These are phyloP conservation scores for Cadophora gregata DNA, from an alignment of 2,329 filamentous ascomycete species.

Conservation along the genomic window DNA sequence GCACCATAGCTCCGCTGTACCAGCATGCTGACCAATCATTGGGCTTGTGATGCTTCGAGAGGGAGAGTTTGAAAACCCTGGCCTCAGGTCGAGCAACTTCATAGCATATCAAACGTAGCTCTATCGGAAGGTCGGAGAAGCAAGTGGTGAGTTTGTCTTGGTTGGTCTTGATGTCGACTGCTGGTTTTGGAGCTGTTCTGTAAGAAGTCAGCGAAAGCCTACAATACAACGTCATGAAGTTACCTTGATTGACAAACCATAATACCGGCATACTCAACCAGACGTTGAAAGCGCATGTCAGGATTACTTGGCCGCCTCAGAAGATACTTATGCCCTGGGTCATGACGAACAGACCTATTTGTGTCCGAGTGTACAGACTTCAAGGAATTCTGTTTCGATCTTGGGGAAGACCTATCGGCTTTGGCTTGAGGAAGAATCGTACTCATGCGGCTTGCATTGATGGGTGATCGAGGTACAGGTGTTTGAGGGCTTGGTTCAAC, in stretches of 20 bases:
- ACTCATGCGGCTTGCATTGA: no score
- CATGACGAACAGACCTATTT: no score
- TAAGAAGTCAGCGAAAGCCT: neutral
- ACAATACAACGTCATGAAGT: neutral
- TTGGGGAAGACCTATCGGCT: no score
- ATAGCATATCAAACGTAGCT: conserved; percentile 3
- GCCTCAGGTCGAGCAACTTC: conserved; percentile 13
- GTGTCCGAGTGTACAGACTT: no score
- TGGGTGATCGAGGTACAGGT: no score
- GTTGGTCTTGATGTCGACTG: neutral
- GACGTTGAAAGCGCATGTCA: no score
- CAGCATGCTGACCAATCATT: neutral
- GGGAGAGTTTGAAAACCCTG: conserved; percentile 15
- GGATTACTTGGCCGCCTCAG: no score
- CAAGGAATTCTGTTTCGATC: no score
- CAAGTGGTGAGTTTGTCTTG: neutral
- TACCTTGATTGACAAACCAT: neutral
- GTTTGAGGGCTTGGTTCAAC: no score
- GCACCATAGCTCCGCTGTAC: conserved; percentile 12
- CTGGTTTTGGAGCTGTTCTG: neutral
- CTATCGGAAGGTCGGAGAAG: neutral
- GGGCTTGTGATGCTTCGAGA: neutral
- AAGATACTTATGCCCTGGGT: no score
- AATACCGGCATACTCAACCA: no score
- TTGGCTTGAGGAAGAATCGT: no score